Percentiles rank a stretch among this genome's conserved stretches.
These are phyloP conservation scores for Scutellaria minor DNA, from an alignment of 257 asterid species.

Conservation along the genomic window DNA sequence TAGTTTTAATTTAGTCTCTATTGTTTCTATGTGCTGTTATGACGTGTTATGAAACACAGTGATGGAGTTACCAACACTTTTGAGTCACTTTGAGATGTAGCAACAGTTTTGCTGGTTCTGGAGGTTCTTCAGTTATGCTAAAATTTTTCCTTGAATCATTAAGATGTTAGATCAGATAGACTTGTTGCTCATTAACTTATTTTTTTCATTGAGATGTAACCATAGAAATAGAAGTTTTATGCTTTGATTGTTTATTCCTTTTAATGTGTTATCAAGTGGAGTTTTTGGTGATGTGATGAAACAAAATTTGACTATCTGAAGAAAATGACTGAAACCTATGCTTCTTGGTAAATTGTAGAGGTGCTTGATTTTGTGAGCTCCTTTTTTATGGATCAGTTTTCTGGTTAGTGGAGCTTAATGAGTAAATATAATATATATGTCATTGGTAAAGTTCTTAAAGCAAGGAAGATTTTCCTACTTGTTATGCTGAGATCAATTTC, in stretches of 20 bases:
- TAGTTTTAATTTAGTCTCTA: background rate
- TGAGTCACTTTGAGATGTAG: background rate
- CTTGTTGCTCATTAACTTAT: too few species aligned
- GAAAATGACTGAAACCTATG: conserved; percentile 9
- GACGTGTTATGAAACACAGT: background rate
- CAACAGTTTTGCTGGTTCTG: background rate
- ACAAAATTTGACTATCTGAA: background rate
- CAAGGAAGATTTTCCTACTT: conserved; percentile 3
- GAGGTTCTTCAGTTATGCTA: background rate
- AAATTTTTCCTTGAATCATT: background rate
- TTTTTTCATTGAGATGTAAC: too few species aligned
- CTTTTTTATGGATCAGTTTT: conserved; percentile 11
- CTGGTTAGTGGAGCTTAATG: conserved; percentile 8
- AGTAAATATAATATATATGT: background rate
- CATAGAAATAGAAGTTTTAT: background rate
- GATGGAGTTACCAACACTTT: background rate
- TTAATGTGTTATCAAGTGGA: background rate
- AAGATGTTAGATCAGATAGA: too few species aligned
- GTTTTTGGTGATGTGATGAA: background rate
- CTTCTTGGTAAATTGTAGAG: background rate
- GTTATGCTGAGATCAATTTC: conserved; percentile 7
- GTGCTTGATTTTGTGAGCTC: background rate
- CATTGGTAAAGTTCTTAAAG: background rate
- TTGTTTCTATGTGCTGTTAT: background rate
- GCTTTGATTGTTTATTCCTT: background rate